Conservation (phyloP, 352 stramenopile species). For the Phytopythium kandeliae region DNA sequence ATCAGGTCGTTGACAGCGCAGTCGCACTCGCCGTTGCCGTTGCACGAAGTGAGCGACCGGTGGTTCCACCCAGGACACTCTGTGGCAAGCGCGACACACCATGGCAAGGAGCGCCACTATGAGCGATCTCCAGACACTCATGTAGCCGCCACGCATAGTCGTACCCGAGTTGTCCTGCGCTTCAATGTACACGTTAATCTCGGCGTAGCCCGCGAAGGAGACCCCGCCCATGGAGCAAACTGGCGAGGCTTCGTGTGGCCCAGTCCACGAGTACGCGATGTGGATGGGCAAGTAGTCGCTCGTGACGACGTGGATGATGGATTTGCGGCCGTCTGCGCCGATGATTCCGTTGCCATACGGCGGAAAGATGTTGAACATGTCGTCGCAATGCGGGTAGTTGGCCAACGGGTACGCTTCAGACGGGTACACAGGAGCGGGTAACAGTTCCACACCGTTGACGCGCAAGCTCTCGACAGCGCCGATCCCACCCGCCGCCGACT, state of each 20-base stretch:
- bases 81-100: constrained; percentile 8
- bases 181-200: constrained; percentile 80
- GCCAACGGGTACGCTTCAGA: constrained; percentile 50
- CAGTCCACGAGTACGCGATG: constrained; percentile 59
- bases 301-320: constrained; percentile 54
- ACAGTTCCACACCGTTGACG: constrained; percentile 58
- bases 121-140: too few relatives aligned
- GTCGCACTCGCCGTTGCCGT: constrained; percentile 60
- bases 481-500: constrained; percentile 35
- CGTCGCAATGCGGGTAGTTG: constrained; percentile 83
- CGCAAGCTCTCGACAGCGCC: constrained; percentile 56
- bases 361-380: constrained; percentile 82
- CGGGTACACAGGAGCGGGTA: constrained; percentile 45
- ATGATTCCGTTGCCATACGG: constrained; percentile 74
- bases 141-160: constrained; percentile 4
- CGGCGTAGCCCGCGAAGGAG: constrained; percentile 64
- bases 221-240: constrained; percentile 79
- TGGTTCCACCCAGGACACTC: constrained; percentile 72
- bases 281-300: constrained; percentile 30
- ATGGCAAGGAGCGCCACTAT: not conserved
- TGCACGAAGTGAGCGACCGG: constrained; percentile 39
- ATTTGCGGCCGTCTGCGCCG: constrained; percentile 45
- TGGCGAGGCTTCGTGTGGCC: constrained; percentile 35
- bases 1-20: constrained; percentile 61
- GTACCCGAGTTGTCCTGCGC: constrained; percentile 71